phyloP scores from a whole-genome alignment of 805 yeast genomes.

The Scheffersomyces ergatensis region DNA sequence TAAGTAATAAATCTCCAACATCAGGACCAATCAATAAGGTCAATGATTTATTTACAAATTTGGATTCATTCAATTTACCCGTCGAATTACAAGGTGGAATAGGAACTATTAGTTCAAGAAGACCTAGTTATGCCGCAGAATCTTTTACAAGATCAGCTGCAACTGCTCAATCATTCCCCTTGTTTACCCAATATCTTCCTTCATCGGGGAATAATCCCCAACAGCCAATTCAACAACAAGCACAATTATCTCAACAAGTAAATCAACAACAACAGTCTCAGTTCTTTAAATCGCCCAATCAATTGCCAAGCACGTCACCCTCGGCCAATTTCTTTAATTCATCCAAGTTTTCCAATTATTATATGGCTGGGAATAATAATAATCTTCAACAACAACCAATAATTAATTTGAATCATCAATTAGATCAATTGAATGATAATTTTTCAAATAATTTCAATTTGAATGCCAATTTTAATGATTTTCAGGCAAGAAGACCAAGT shows the following conservation, averaged over 20 bases:
- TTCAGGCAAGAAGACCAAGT: constrained; percentile 42
- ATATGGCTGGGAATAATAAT: not conserved
- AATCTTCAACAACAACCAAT: not conserved
- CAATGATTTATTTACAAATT: constrained; percentile 1
- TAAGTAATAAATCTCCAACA: not conserved
- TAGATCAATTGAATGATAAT: constrained; percentile 28
- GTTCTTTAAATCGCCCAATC: constrained; percentile 1
- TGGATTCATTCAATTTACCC: constrained; percentile 48
- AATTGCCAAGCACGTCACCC: not conserved
- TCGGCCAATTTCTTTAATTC: not conserved
- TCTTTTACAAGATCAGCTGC: constrained; percentile 40
- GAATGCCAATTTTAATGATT: constrained; percentile 33
- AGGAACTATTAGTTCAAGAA: constrained; percentile 59
- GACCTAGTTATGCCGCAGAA: constrained; percentile 77
- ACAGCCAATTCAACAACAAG: constrained; percentile 1
- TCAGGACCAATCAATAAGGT: not conserved
- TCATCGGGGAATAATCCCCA: not conserved
- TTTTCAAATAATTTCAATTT: constrained; percentile 27
- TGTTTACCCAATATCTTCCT: not conserved
- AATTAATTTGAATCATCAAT: constrained; percentile 4
- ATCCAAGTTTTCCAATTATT: not conserved
- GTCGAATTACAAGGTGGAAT: constrained; percentile 64
- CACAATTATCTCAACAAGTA: constrained; percentile 3
- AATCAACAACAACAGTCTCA: constrained; percentile 1
- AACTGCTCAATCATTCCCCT: not conserved